A percentile compares a stretch with the other conserved stretches of the same genome.
phyloP scores from a whole-genome alignment of 73 alveolate genomes.

The Uronychia binucleata region DNA sequence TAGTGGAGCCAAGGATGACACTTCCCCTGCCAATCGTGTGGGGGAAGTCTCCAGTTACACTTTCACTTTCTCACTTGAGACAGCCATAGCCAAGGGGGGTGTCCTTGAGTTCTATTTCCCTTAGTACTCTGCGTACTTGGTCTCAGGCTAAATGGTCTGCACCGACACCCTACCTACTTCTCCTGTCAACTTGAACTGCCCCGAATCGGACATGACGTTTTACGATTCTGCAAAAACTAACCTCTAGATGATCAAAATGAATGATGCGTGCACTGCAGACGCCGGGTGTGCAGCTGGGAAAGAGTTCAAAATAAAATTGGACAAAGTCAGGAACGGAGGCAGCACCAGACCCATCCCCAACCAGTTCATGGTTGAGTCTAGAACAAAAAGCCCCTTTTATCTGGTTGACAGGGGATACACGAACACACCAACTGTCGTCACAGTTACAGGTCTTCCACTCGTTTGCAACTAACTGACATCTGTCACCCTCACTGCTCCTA shows the following conservation, averaged over 20 bases:
- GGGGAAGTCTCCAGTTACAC: not conserved
- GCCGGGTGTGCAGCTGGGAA: not conserved
- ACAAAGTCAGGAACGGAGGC: not conserved
- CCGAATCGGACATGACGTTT: no score
- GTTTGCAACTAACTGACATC: not conserved
- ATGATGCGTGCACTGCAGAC: not conserved
- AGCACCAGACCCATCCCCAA: not conserved
- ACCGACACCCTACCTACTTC: no score
- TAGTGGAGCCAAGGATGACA: not conserved
- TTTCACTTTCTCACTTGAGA: not conserved
- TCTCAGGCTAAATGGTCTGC: no score
- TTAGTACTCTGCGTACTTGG: not conserved
- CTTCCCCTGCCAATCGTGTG: not conserved
- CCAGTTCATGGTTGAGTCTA: not conserved
- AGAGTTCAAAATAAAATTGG: not conserved
- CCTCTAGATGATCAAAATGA: not conserved
- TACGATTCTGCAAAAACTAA: no score
- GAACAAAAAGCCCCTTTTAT: no score
- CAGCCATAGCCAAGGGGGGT: not conserved
- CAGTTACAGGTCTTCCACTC: not conserved
- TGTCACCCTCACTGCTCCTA: not conserved
- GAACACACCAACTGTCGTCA: not conserved
- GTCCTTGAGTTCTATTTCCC: not conserved
- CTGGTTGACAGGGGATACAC: no score
- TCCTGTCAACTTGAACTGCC: no score